phyloP scores from a whole-genome alignment of 2,329 filamentous ascomycete species.

The Anthostomella pinea region DNA sequence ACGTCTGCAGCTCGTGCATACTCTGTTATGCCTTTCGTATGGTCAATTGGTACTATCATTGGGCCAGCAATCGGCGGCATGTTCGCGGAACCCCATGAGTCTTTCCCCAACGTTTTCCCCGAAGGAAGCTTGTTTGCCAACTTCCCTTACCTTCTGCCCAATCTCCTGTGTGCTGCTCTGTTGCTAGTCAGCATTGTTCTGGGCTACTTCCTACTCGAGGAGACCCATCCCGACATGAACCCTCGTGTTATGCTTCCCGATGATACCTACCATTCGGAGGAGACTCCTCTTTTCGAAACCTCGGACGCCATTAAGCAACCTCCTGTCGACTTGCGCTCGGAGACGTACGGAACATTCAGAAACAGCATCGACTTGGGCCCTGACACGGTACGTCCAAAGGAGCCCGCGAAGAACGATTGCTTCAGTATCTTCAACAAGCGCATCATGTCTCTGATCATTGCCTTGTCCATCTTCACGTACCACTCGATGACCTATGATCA shows the following conservation, averaged over 20 bases:
- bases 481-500: slow-evolving; percentile 96
- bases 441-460: slow-evolving; percentile 74
- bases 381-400: slow-evolving; percentile 21
- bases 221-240: slow-evolving; percentile 85
- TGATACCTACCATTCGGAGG: slow-evolving; percentile 54
- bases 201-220: slow-evolving; percentile 78
- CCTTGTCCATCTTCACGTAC: slow-evolving; percentile 87
- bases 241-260: slow-evolving; percentile 46
- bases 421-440: slow-evolving; percentile 52
- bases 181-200: slow-evolving; percentile 75
- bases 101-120: slow-evolving; percentile 71
- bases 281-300: slow-evolving; percentile 73
- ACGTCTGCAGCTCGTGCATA: slow-evolving; percentile 69
- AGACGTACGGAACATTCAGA: slow-evolving; percentile 74
- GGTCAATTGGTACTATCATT: slow-evolving; percentile 85
- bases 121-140: slow-evolving; percentile 65
- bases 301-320: slow-evolving; percentile 72
- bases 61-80: slow-evolving; percentile 85
- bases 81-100: slow-evolving; percentile 73
- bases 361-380: slow-evolving; percentile 48
- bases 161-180: slow-evolving; percentile 75
- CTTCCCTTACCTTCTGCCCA: slow-evolving; percentile 87
- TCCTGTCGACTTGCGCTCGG: slow-evolving; percentile 69
- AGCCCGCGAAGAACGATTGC: slow-evolving; percentile 34
- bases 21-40: slow-evolving; percentile 91